Base-by-base conservation (phyloP, 768 basidiomycete species). In the Lactarius deliciosus region DNA sequence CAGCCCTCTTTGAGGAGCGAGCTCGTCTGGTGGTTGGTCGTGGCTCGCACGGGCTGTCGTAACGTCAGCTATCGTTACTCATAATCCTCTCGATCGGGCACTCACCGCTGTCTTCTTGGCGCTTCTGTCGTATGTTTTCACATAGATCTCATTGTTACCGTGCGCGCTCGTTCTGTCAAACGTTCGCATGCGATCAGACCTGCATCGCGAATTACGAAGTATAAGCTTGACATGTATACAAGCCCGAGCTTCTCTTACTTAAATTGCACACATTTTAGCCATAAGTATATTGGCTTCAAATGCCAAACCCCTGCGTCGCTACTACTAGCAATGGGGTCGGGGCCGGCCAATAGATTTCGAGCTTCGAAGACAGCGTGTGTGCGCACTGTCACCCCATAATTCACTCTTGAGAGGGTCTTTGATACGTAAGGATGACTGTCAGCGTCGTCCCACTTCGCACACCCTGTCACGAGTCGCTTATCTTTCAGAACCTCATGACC, bases 391-490 rank as follows among this genome's bases (percentile, higher is more conserved):
- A 34, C 50, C 32, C 53, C 40, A 36, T 45, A 54, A 36, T 61
- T 57, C 25, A 41, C 16, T 54, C 25, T n/a, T 63, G 25, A 18
- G 50, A 50, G 56, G 55, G 41, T 38, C 50, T 61, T 38, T 20
- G 43, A 9, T 36, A 36, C 41, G 65, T 66, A 66, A 66, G 57
- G 18, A 58, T 53, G 60, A 65, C 60, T 30, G 34, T 47, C 2
- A 7, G n/a, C 54, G 20, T 36, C 53, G 25, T 30, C 9, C 25
- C 53, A 30, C 60, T 57, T 57, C 53, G 54, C 56, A 57, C 65
- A 55, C 41, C 47, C 43, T 57, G 65, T 63, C 65, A 66, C 65
- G 36, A 22, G 61, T 57, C 38, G 47, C 65, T 66, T 66, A 66
- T 66, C 65, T 50, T 15, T 50, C 38, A 1, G 30, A 41, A 32